Evolutionary conservation across 768 basidiomycete genomes (phyloP), one percentile per base, ranked within the genome.

Genomic region (Phanerochaete sordida): DNA sequence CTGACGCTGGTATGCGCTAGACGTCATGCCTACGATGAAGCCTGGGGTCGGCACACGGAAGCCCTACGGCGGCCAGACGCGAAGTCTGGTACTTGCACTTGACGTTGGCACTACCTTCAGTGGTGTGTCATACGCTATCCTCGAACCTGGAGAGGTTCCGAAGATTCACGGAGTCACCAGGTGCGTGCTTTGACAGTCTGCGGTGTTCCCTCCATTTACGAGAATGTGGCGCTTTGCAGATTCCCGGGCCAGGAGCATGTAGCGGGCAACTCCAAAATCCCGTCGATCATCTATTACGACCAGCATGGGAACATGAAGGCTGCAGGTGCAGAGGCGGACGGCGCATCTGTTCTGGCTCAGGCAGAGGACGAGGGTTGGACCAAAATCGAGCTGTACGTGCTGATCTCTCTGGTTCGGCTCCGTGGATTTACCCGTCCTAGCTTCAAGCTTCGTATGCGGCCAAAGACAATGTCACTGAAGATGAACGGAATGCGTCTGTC

Each of bases 161-260:
- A 88, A 90, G 69, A 91, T 92, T 23, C 79, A 88, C 63, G 88
- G 90, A 37, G 88, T 92, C 56, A 91, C 90, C 59, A 79, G 90
- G 90, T 90, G 62, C 27, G 79, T 64, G 39, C 27, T 12, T 28
- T 24, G 31, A 31, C 39, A 21, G 12, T 37, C 8, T 47, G 4
- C 61, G n/a, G n/a, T n/a, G 24, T 60, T 43, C 24, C 57, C 48
- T 44, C 19, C 16, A 28, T 21, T 33, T 2, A 19, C 13, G 44
- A 26, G n/a, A 50, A 16, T 59, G 27, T 26, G 31, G 33, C 43
- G 21, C 45, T 56, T 63, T 62, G 26, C 62, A 91, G 90, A 59
- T 92, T 91, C 59, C 90, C 90, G 9, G 90, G 90, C 19, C 90
- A 91, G 73, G 90, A 92, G 72, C 89, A 92, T 79, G 88, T 90